Evolutionary conservation across 345 rosid genomes (phyloP), one percentile per base, ranked within the genome.

Genomic region (Ceriops tagal): DNA sequence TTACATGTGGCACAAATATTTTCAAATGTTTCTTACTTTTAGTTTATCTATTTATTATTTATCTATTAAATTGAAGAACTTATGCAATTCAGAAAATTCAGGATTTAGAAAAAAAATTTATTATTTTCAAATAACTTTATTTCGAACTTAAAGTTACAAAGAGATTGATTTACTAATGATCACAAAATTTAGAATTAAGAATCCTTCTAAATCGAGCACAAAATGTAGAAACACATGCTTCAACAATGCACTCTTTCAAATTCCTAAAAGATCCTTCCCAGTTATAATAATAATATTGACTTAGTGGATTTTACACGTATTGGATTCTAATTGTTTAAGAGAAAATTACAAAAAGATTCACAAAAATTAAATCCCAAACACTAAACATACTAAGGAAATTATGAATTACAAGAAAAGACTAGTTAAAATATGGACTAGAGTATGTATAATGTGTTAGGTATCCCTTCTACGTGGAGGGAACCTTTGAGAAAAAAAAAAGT

Each of bases 251-350:
- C 72, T 85, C 89, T 19, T 67, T 83, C 77, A 93, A 73, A 26
- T 72, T 71, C 60, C 66, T 78, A 53, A 53, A 43, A 43, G 83
- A 70, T 0, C 78, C 89, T 53, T 82, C 79, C 51, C 73, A 18
- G 65, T 82, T 77, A 49, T 91, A 91, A 78, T 93, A 93, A 72
- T 93, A 91, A 66, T 91, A 93, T 81, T 91, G 52, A 66, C 98
- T 89, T 83, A 89, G 70, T 0, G 98, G 98, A 72, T 93, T 93
- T 72, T 89, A 96, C 58, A 88, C 96, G 68, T 88, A 88, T 56
- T 96, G 93, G 59, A 91, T 86, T 24, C 96, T 93, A 4, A 93
- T 84, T 26, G 96, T 89, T 89, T 78, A 89, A 77, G 28, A 93
- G 77, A 62, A 77, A 89, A 34, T 96, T 93, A 84, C 82, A 69